Percentiles rank a stretch among this genome's conserved stretches.
These are phyloP conservation scores for Plasmodium fragile DNA, from an alignment of 169 alveolate species.

Conservation along the genomic window DNA sequence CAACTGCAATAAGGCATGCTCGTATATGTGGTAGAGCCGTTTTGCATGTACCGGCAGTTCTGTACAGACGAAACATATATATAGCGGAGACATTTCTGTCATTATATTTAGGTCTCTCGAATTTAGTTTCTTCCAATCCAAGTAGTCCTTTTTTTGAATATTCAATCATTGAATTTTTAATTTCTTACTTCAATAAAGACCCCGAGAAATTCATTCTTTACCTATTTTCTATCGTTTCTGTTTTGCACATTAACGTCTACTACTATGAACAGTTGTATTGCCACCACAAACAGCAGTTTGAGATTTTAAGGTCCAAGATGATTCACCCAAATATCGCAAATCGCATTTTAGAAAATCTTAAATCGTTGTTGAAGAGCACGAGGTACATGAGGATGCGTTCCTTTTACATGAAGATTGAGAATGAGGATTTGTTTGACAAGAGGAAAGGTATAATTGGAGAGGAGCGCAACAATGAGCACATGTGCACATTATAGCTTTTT, in stretches of 20 bases:
- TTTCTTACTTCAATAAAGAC: conserved; percentile 43
- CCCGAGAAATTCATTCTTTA: conserved; percentile 52
- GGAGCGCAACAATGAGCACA: not conserved
- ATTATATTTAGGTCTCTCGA: conserved; percentile 69
- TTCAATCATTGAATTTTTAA: conserved; percentile 57
- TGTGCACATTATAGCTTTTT: not conserved
- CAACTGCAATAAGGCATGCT: conserved; percentile 24
- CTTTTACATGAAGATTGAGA: conserved; percentile 8
- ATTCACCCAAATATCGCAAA: conserved; percentile 48
- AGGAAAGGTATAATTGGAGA: conserved; percentile 18
- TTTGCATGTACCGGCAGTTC: conserved; percentile 60
- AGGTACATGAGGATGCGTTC: conserved; percentile 11
- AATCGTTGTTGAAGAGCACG: not conserved
- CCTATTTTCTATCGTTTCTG: conserved; percentile 41
- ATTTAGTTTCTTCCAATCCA: conserved; percentile 74
- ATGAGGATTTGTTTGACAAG: conserved; percentile 3
- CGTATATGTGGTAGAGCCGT: conserved; percentile 36
- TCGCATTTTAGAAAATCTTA: not conserved
- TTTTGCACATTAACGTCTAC: conserved; percentile 36
- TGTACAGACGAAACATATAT: conserved; percentile 57
- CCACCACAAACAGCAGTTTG: conserved; percentile 17
- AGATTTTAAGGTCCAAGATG: conserved; percentile 24
- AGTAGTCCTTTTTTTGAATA: conserved; percentile 73
- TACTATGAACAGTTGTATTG: conserved; percentile 74
- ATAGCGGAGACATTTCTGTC: conserved; percentile 73